Evolutionary conservation across 257 asterid species (phyloP), one percentile per base, ranked within the genome.

Genomic region (Nicotiana otophora): DNA sequence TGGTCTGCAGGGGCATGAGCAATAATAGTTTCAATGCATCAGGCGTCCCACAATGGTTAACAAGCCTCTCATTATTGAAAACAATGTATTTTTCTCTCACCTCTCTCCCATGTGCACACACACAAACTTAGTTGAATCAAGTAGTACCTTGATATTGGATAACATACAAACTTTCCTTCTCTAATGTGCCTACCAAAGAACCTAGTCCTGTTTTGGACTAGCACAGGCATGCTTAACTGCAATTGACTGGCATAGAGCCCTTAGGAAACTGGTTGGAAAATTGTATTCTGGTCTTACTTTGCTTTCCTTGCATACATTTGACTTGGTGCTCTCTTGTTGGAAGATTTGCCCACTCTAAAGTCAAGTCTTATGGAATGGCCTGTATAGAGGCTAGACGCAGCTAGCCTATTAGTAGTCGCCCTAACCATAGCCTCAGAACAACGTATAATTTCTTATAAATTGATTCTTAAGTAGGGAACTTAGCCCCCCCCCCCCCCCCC

Each of bases 1-100:
- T 23, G 23, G 82, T 81, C 84, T 86, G 80, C 97, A 95, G 98
- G 98, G 97, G 92, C 83, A 85, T 92, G 94, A 93, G 98, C 90
- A 95, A 93, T 72, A 95, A 92, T 80, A 93, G 89, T 89, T 95
- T 95, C 72, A 74, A 77, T 53, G 88, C 90, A 80, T 90, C 97
- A 51, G 81, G 68, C 74, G 82, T 91, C 85, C 98, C 98, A 31
- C 81, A 23, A 14, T 91, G 94, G 93, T 83, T 92, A 87, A 82
- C 89, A 61, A 86, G 86, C 79, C 90, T 95, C 85, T 88, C 81
- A 75, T 88, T 93, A 75, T 91, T 95, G 93, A 93, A 92, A 81
- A 95, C 98, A 85, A 61, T 95, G 98, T 95, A 82, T 70, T 42
- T 62, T 83, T 83, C 85, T 86, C 82, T 81, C 87, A 26, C 26